Percentiles rank a stretch among this genome's conserved stretches.
Conservation (phyloP, 2,329 filamentous ascomycete species). For the Epichloe hybrida region DNA sequence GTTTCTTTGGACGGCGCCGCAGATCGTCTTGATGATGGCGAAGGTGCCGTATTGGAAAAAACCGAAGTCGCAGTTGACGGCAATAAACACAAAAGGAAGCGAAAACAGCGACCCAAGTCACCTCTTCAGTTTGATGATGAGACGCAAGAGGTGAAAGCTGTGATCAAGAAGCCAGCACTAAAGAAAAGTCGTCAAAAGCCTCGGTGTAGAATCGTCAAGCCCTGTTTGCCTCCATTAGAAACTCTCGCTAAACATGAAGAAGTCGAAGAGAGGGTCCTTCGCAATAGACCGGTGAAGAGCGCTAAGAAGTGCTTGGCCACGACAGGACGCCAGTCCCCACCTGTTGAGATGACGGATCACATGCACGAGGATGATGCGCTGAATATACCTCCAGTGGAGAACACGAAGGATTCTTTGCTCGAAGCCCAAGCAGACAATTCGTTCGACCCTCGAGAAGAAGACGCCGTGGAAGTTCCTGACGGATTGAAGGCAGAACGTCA, state of each 20-base stretch:
- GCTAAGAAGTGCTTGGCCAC: not conserved
- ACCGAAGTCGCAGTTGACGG: not conserved
- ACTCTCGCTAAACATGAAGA: not conserved
- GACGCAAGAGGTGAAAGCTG: conserved; percentile 14
- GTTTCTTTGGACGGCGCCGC: not conserved
- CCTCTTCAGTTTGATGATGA: conserved; percentile 19
- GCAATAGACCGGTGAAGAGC: not conserved
- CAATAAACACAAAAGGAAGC: conserved; percentile 9
- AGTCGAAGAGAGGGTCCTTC: not conserved
- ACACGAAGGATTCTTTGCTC: not conserved
- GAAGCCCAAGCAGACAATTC: not conserved
- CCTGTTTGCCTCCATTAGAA: not conserved
- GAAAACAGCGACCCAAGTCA: conserved; percentile 21
- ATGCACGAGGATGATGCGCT: not conserved
- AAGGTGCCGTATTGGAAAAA: not conserved
- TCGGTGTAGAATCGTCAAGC: not conserved
- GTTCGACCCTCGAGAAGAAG: not conserved
- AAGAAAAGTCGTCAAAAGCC: not conserved
- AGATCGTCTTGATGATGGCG: not conserved
- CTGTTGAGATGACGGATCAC: not conserved
- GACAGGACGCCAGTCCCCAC: not conserved
- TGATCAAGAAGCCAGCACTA: not conserved
- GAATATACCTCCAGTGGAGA: not conserved
- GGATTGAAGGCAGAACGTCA: not conserved
- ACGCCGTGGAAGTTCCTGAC: not conserved